These are phyloP conservation scores for Gyrodon lividus DNA, from an alignment of 768 basidiomycete species.

Conservation along the genomic window DNA sequence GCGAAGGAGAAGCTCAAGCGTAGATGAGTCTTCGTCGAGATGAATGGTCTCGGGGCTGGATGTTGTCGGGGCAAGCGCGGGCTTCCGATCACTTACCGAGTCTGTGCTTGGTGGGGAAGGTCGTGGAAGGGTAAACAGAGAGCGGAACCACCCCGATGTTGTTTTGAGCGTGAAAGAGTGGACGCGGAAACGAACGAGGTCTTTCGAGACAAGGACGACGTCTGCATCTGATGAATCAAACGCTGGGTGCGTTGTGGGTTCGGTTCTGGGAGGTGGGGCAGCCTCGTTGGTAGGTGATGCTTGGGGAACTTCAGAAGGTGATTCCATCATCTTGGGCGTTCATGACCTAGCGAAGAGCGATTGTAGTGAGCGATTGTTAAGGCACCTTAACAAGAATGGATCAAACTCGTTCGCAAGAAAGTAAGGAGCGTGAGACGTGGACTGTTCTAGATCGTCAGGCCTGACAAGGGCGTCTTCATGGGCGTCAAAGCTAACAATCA, in stretches of 20 bases:
- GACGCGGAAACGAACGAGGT: conserved; percentile 53
- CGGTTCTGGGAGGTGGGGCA: background rate
- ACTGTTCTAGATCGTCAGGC: too few species aligned
- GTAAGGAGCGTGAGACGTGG: too few species aligned
- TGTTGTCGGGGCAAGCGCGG: conserved; percentile 11
- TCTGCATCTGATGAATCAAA: conserved; percentile 58
- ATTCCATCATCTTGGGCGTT: background rate
- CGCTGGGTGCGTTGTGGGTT: conserved; percentile 41
- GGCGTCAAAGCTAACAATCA: too few species aligned
- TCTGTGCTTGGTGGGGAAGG: background rate
- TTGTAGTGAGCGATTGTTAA: background rate
- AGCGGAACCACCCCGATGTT: conserved; percentile 63
- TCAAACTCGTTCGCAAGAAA: too few species aligned
- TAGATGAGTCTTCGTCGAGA: conserved; percentile 55
- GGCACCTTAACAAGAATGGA: too few species aligned
- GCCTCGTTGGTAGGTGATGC: background rate
- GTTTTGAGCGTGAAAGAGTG: conserved; percentile 61
- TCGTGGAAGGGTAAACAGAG: conserved; percentile 61
- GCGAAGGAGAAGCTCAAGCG: conserved; percentile 55
- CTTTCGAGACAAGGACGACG: conserved; percentile 51
- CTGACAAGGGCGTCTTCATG: too few species aligned
- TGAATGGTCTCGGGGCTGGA: conserved; percentile 41
- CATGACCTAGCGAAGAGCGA: background rate
- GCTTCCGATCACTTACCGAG: background rate
- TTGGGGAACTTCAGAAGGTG: conserved; percentile 8